Evolutionary conservation across 2,329 filamentous ascomycete genomes (phyloP), one percentile per base, ranked within the genome.

Genomic region (Xylariales sp.): DNA sequence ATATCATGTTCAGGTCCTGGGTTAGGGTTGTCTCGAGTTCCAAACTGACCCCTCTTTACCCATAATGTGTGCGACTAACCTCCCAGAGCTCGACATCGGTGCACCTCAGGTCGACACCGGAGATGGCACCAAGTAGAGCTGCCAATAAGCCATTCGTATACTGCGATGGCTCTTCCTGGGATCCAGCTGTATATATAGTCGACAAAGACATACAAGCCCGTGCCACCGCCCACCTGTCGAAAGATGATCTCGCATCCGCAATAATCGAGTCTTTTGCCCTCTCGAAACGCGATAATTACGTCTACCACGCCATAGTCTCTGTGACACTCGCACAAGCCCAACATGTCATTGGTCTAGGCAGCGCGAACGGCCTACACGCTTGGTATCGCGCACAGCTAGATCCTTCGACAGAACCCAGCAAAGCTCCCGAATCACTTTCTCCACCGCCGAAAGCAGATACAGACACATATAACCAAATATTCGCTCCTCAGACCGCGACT

Each of bases 391-490:
- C 54, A 33, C 58, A 42, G 52, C 10, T 24, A 5, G 55, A 36
- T 53, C 59, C 38, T 43, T 56, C 24, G 62, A 65, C 54, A 38
- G 35, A 38, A 19, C 34, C 25, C 37, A 29, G 31, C 18, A 28
- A 32, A 14, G 29, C 24, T 14, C 11, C 45, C 29, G 39, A 36
- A 7, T 49, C 68, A 58, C 63, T 62, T 54, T 60, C 64, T 2
- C 64, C 74, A 5, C 80, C 80, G 5, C 65, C 74, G 2, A 62
- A 61, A 32, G 51, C 70, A 40, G 85, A 88, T 52, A 73, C 84
- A 43, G 69, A 74, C 31, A 76, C 83, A 14, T 88, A 89, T 65
- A 73, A 78, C 27, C 67, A 74, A 35, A 70, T 89, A 54, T 88
- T 88, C 67, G 68, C 67, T 22, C 72, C 83, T 1, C 64, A 70